Evolutionary conservation across 495 filamentous ascomycete species (phyloP).

Genomic region (Pyrenopolyporus hunteri): DNA sequence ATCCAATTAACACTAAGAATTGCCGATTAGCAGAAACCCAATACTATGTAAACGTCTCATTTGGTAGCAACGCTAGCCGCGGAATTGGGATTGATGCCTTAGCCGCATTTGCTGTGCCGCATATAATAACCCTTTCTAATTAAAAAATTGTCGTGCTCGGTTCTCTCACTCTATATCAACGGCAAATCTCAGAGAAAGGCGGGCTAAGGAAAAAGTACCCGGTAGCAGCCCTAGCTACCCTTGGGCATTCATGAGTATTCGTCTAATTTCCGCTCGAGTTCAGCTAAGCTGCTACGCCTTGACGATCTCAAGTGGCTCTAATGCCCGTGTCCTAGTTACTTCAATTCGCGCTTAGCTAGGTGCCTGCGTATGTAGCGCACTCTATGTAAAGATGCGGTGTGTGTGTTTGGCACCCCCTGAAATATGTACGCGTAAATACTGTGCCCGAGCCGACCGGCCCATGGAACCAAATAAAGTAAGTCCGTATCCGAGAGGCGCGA

Average conservation of each 20-base stretch:
- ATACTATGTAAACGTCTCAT: conserved; percentile 6
- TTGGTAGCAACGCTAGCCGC: not conserved
- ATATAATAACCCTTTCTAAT: conserved; percentile 1
- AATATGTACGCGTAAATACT: too few species aligned
- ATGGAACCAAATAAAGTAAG: too few species aligned
- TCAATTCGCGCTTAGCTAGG: too few species aligned
- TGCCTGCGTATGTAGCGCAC: too few species aligned
- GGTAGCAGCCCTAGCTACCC: too few species aligned
- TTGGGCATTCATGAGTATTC: too few species aligned
- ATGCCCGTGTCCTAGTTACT: too few species aligned
- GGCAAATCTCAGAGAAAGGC: not conserved
- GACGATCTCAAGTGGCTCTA: too few species aligned
- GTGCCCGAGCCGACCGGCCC: too few species aligned
- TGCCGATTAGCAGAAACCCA: not conserved
- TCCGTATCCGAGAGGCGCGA: too few species aligned
- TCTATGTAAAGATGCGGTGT: too few species aligned
- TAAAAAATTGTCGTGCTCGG: not conserved
- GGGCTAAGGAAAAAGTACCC: not conserved
- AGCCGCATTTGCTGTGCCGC: not conserved
- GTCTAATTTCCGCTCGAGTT: not conserved
- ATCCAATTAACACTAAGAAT: not conserved
- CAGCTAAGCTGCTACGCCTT: not conserved
- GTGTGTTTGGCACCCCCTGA: too few species aligned
- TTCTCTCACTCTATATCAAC: conserved; percentile 1
- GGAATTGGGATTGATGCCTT: not conserved